Evolutionary conservation across 2,329 filamentous ascomycete species (phyloP).

Genomic region (Tothia fuscella): DNA sequence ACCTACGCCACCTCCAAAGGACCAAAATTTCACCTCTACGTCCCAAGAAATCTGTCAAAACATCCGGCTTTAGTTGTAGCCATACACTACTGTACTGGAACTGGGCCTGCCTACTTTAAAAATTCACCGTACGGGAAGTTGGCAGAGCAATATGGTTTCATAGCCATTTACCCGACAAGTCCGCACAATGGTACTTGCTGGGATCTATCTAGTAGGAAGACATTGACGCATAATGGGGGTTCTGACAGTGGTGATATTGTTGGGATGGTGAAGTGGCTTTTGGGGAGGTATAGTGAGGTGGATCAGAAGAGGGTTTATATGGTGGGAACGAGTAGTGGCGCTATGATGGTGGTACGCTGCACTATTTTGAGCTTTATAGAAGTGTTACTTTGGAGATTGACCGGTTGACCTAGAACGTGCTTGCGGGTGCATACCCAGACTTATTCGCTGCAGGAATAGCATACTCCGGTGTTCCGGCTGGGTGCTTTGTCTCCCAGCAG

Average conservation of each 20-base stretch:
- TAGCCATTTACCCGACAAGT: slow-evolving; percentile 42
- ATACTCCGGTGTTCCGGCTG: slow-evolving; percentile 39
- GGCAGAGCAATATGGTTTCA: slow-evolving; percentile 41
- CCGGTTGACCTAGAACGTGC: slow-evolving; percentile 21
- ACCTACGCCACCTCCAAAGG: slow-evolving; percentile 9
- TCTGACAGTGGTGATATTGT: slow-evolving; percentile 40
- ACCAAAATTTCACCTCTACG: slow-evolving; percentile 10
- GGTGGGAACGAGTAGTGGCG: slow-evolving; percentile 37
- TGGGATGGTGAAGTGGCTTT: slow-evolving; percentile 42
- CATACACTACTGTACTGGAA: slow-evolving; percentile 41
- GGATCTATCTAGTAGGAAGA: slow-evolving; percentile 40
- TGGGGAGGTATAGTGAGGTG: slow-evolving; percentile 32
- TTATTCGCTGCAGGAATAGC: slow-evolving; percentile 35
- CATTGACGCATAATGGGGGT: slow-evolving; percentile 41
- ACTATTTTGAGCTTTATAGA: neutral
- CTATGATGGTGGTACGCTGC: slow-evolving; percentile 34
- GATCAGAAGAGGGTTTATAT: slow-evolving; percentile 38
- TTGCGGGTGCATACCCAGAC: slow-evolving; percentile 36
- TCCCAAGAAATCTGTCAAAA: slow-evolving; percentile 14
- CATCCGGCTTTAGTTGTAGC: slow-evolving; percentile 19
- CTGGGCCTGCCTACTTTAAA: slow-evolving; percentile 34
- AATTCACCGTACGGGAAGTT: slow-evolving; percentile 39
- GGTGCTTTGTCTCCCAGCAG: slow-evolving; percentile 28
- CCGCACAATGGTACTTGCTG: slow-evolving; percentile 38
- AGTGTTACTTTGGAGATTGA: neutral